Conservation (phyloP, 768 basidiomycete species). For the Termitomyces sp. region DNA sequence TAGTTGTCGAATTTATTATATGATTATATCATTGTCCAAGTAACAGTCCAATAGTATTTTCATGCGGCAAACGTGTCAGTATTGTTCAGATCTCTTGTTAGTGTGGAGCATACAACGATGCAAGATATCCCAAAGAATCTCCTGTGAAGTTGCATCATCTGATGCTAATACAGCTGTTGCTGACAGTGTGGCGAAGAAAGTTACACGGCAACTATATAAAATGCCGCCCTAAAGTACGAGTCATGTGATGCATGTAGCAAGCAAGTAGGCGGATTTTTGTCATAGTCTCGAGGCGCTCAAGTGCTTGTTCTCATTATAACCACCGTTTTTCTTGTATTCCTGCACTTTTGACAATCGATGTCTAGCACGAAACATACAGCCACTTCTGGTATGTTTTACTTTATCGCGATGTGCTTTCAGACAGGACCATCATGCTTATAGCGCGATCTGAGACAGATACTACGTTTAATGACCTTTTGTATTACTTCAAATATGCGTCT, state of each 20-base stretch:
- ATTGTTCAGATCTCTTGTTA: no score
- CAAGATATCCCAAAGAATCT: no score
- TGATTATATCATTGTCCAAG: no score
- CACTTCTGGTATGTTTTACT: neutral
- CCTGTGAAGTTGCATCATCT: no score
- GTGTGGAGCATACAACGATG: no score
- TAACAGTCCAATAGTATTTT: neutral
- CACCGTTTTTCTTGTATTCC: neutral
- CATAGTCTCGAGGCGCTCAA: no score
- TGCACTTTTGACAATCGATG: neutral
- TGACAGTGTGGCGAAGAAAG: no score
- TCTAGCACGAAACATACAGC: neutral
- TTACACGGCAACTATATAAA: no score
- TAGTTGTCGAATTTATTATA: neutral
- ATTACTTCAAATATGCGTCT: conserved; percentile 56
- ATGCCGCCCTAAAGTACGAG: no score
- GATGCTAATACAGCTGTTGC: no score
- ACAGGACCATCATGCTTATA: neutral
- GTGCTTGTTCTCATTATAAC: neutral
- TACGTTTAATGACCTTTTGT: conserved; percentile 41
- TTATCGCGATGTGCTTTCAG: neutral
- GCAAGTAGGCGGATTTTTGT: no score
- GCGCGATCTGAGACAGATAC: conserved; percentile 19
- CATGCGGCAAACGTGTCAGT: neutral
- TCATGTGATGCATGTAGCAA: no score